Evolutionary conservation across 169 alveolate species (phyloP), one percentile per base, ranked within the genome.

Genomic region (Plasmodium malariae): DNA sequence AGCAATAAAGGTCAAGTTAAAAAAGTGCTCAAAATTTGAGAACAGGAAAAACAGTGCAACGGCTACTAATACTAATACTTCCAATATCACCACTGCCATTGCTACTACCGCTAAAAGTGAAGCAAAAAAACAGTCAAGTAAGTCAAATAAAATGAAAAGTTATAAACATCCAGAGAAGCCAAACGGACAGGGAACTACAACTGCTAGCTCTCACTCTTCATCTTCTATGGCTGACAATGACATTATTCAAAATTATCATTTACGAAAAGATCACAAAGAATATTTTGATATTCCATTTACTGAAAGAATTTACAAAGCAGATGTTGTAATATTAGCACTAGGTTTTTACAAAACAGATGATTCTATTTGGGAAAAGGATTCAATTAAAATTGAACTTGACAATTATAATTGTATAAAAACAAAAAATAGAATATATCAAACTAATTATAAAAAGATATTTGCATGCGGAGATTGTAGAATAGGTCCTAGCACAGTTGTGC

Each of bases 401-500:
- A 55, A 72, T 68, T 67, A 57, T 57, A 88, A 88, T 67, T 88
- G 89, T 14, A 88, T 78, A 40, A 88, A 76, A 63, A 88, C 93
- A 32, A 40, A 71, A 19, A 40, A 69, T 7, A 70, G 68, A 32
- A 88, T 51, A 37, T 88, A 88, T 70, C 92, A 86, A 72, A 86
- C 92, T 6, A 59, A 69, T 49, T 40, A 70, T 30, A 86, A 86
- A 48, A 68, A 86, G 21, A 86, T 93, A 67, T 93, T 89, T 59
- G 95, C 94, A 21, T 93, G 95, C 14, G 96, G 96, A 4, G 96
- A 93, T 65, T 93, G 96, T 67, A 63, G 95, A 40, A 87, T 93
- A 5, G 96, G 96, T 26, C 93, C 92, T 34, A 88, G 93, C 7
- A 78, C 92, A 26, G 94, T 93, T 45, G 96, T 93, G 26, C 92